Evolutionary conservation across 148 eudicot species (phyloP).

Genomic region (Arctostaphylos glauca): DNA sequence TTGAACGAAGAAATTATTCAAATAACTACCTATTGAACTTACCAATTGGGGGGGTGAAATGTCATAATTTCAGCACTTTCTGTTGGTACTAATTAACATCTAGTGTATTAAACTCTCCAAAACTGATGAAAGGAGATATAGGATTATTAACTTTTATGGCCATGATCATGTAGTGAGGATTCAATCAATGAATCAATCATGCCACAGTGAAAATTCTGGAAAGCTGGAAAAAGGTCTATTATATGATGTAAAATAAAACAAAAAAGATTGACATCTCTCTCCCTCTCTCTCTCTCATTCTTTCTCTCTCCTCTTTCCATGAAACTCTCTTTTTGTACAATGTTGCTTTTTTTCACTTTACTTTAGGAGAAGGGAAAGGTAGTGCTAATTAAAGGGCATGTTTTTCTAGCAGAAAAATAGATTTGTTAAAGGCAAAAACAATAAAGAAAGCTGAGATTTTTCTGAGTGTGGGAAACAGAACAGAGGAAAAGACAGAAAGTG

Average conservation of each 20-base stretch:
- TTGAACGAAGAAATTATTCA: too few relatives aligned
- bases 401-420: constrained; percentile 7
- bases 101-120: background rate
- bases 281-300: constrained; percentile 23
- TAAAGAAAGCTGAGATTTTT: constrained; percentile 27
- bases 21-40: too few relatives aligned
- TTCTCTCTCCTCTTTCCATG: constrained; percentile 11
- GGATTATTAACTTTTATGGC: background rate
- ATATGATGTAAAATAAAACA: background rate
- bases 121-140: background rate
- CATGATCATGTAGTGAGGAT: constrained; percentile 10
- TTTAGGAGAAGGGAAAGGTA: constrained; percentile 38
- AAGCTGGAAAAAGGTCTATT: constrained; percentile 4
- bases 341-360: constrained; percentile 39
- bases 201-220: background rate
- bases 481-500: constrained; percentile 49
- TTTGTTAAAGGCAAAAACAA: constrained; percentile 21
- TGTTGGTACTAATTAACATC: background rate
- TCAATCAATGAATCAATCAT: constrained; percentile 22
- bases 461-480: constrained; percentile 16
- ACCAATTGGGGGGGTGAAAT: too few relatives aligned
- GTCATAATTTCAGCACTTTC: background rate
- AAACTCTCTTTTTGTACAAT: constrained; percentile 31
- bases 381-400: constrained; percentile 30
- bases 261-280: constrained; percentile 6